Percentiles rank a stretch among this genome's conserved stretches.
phyloP scores from a whole-genome alignment of 1,139 yeast species.

The Chernovozyma sophiae-reginae region DNA sequence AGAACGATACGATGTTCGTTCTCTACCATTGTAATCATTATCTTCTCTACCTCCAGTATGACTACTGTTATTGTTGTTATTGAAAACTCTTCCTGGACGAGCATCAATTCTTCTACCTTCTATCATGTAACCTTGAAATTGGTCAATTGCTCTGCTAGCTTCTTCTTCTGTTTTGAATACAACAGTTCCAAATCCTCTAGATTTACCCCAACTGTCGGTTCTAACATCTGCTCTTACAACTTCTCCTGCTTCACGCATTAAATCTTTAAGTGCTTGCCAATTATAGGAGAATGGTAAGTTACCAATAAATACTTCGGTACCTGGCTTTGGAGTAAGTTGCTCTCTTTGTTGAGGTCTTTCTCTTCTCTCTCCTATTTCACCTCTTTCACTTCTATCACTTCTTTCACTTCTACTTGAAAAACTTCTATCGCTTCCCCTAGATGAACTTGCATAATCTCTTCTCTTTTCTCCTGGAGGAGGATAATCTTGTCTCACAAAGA shows the following conservation, averaged over 20 bases:
- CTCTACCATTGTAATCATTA: slow-evolving; percentile 11
- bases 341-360: slow-evolving; percentile 13
- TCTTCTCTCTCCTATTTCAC: slow-evolving; percentile 8
- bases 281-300: slow-evolving; percentile 76
- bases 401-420: slow-evolving; percentile 11
- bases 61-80: not conserved
- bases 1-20: slow-evolving; percentile 7
- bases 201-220: slow-evolving; percentile 65
- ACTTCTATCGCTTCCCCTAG: slow-evolving; percentile 8
- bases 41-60: slow-evolving; percentile 13
- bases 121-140: slow-evolving; percentile 60
- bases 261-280: slow-evolving; percentile 84
- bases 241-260: slow-evolving; percentile 73
- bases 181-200: slow-evolving; percentile 84
- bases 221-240: slow-evolving; percentile 80
- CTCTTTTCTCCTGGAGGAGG: slow-evolving; percentile 55
- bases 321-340: slow-evolving; percentile 26
- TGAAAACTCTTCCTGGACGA: slow-evolving; percentile 50
- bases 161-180: slow-evolving; percentile 57
- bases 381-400: slow-evolving; percentile 10
- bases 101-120: slow-evolving; percentile 71
- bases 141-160: slow-evolving; percentile 58
- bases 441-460: slow-evolving; percentile 1
- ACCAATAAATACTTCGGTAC: slow-evolving; percentile 74
- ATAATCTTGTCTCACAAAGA: slow-evolving; percentile 85